Evolutionary conservation across 345 rosid genomes (phyloP), one percentile per base, ranked within the genome.

Genomic region (Dimocarpus longan): DNA sequence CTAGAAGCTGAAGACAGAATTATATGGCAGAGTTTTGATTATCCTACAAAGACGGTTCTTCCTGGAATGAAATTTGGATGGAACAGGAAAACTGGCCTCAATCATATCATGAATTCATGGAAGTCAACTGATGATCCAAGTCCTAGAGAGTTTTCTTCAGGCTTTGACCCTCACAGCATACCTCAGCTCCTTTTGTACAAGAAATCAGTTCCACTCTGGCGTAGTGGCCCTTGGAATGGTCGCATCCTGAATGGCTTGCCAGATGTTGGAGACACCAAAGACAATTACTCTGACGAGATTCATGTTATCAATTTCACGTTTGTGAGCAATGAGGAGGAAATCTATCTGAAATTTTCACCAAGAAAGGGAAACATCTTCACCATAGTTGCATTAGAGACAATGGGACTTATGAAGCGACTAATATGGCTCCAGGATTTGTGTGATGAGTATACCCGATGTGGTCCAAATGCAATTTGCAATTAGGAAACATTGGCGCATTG

Each of bases 221-320:
- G 84, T 13, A 10, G 76, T n/a, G 16, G 32, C 24, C 73, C 66
- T 13, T 56, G 84, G 80, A 79, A 79, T 15, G 73, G 75, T 68
- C 64, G 18, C 42, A 32, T 5, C n/a, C 26, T 44, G 10, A 43
- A 69, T 69, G 73, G 73, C 13, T 2, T 69, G 10, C 73, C 73
- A 1, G 48, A 69, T 40, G 22, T n/a, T n/a, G n/a, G n/a, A n/a
- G n/a, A n/a, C n/a, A n/a, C n/a, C n/a, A n/a, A n/a, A n/a, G n/a
- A n/a, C n/a, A n/a, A n/a, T n/a, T n/a, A n/a, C n/a, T n/a, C n/a
- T n/a, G n/a, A n/a, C n/a, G n/a, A n/a, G n/a, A n/a, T n/a, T n/a
- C n/a, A n/a, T n/a, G n/a, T n/a, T n/a, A n/a, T 18, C 19, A 32
- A 72, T 19, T 56, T 19, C 15, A 56, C 46, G 4, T 72, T 32